phyloP scores from a whole-genome alignment of 257 asterid species.

The Parsonsia alboflavescens region DNA sequence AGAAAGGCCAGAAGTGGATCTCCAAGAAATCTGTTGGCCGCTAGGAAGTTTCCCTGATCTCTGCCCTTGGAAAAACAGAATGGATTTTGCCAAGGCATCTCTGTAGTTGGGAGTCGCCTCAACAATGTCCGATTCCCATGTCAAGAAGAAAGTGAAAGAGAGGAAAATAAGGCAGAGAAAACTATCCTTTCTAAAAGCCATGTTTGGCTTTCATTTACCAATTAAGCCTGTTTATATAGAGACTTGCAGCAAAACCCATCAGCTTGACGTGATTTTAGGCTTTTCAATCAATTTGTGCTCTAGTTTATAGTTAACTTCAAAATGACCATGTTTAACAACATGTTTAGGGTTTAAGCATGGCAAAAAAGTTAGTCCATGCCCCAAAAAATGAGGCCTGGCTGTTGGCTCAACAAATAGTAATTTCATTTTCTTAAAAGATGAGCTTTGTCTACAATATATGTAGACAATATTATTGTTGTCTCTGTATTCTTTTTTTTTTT shows the following conservation, averaged over 20 bases:
- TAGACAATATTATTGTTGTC: too few relatives aligned
- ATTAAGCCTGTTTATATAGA: constrained; percentile 28
- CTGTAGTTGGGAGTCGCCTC: constrained; percentile 44
- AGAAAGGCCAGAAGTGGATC: constrained; percentile 56
- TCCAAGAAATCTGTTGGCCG: constrained; percentile 49
- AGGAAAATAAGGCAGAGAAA: constrained; percentile 16
- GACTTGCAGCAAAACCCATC: constrained; percentile 20
- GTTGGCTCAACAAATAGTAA: too few relatives aligned
- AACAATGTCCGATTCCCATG: constrained; percentile 11
- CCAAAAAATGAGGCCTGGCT: too few relatives aligned
- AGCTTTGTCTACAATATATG: too few relatives aligned
- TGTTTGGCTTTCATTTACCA: not conserved
- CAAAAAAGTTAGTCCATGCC: too few relatives aligned
- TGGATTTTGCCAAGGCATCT: constrained; percentile 78
- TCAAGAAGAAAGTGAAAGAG: constrained; percentile 20
- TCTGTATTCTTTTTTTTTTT: too few relatives aligned
- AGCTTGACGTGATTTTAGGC: constrained; percentile 47
- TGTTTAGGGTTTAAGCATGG: not conserved
- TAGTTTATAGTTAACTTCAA: not conserved
- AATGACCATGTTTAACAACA: not conserved
- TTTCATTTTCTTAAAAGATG: too few relatives aligned
- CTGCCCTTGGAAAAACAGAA: constrained; percentile 83
- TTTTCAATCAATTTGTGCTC: constrained; percentile 18
- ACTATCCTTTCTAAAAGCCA: constrained; percentile 25
- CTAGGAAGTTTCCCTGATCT: constrained; percentile 67